Evolutionary conservation across 2,329 filamentous ascomycete species (phyloP), one percentile per base, ranked within the genome.

Genomic region (Sclerotinia spermophila): DNA sequence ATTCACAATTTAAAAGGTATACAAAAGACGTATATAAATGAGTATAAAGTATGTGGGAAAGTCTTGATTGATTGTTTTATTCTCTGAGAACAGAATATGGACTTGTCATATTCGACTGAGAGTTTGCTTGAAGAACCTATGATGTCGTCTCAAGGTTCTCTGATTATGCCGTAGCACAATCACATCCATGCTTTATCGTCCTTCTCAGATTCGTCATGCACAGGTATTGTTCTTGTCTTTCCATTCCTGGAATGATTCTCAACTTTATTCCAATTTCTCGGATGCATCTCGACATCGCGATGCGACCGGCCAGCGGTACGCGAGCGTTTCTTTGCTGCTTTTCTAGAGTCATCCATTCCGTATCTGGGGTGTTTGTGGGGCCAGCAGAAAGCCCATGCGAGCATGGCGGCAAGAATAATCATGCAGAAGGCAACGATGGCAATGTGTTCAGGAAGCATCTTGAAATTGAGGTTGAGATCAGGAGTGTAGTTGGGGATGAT

Each of bases 401-500:
- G n/a, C 67, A 68, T 42, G 33, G 33, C 33, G 4, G 21, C 3
- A 15, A 68, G 67, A 40, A 68, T 33, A 7, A 60, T 10, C 40
- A 68, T n/a, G 55, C 67, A 68, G 56, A 68, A 61, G 30, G n/a
- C 44, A 24, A 68, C 17, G 24, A 68, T 60, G n/a, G 42, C 44
- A 33, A 48, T 61, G 6, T 42, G 33, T 53, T 40, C 33, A 11
- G 38, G 5, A 27, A 44, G 44, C 67, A 68, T 68, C 35, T 68
- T 53, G 56, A 38, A 3, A 35, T 35, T 44, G 11, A 40, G 15
- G 17, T 17, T 45, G 24, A 40, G 42, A 33, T 15, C 4, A 48
- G 42, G 33, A 48, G 66, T 38, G 24, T 40, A 59, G 55, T 48
- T 48, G 66, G 7, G 30, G 33, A 53, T 53, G n/a, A 51, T 13